These are phyloP conservation scores for Lepidium campestre DNA, from an alignment of 441 rosid species.

Conservation along the genomic window DNA sequence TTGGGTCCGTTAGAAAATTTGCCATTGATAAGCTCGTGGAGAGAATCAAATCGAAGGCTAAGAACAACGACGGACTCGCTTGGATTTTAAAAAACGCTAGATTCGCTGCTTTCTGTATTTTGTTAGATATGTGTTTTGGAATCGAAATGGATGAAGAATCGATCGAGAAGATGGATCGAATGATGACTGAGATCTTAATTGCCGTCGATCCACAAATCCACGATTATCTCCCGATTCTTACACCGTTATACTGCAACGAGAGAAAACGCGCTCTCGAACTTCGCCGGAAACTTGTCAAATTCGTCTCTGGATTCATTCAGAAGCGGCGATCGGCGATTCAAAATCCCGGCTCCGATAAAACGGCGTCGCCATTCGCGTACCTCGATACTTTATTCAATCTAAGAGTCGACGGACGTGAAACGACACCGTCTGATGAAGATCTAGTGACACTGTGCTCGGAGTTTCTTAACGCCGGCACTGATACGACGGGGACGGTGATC, in stretches of 20 bases:
- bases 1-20: conserved; percentile 32
- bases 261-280: conserved; percentile 50
- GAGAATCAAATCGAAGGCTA: conserved; percentile 46
- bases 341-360: conserved; percentile 42
- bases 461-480: conserved; percentile 81
- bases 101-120: conserved; percentile 67
- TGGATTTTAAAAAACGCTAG: conserved; percentile 71
- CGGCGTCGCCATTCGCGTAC: conserved; percentile 65
- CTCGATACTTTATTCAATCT: conserved; percentile 59
- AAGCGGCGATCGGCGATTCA: conserved; percentile 44
- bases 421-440: conserved; percentile 59
- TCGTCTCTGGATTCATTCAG: conserved; percentile 48
- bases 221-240: conserved; percentile 78
- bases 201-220: conserved; percentile 66
- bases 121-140: conserved; percentile 74
- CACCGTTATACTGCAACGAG: conserved; percentile 70
- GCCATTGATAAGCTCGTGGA: conserved; percentile 60
- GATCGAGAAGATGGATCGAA: conserved; percentile 44
- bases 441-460: conserved; percentile 83
- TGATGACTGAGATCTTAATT: conserved; percentile 59
- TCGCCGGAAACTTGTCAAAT: conserved; percentile 53
- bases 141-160: conserved; percentile 77
- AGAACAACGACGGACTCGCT: conserved; percentile 41
- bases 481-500: conserved; percentile 75
- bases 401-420: conserved; percentile 48